Conservation (phyloP, 306 rosid genomes). For the Malus sieversii region DNA sequence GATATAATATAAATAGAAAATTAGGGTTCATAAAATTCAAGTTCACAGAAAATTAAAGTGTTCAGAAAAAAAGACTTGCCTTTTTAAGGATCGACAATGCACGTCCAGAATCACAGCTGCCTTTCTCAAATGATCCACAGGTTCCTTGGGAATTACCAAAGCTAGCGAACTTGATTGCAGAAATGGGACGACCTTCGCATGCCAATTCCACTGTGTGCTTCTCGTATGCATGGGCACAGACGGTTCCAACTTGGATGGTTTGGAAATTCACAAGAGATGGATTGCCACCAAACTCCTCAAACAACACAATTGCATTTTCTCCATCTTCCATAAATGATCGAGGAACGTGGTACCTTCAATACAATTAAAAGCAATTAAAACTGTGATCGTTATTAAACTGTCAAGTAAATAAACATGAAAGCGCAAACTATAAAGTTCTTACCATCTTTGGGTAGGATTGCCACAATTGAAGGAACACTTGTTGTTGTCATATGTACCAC, state of each 20-base stretch:
- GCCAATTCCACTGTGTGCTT: constrained; percentile 28
- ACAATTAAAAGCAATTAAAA: not conserved
- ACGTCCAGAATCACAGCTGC: constrained; percentile 24
- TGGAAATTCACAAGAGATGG: constrained; percentile 34
- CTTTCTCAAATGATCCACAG: constrained; percentile 37
- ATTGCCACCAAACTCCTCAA: constrained; percentile 50
- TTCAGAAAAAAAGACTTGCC: not conserved
- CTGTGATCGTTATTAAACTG: not conserved
- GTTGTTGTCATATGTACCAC: constrained; percentile 24
- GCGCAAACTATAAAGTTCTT: not conserved
- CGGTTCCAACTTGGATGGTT: constrained; percentile 17
- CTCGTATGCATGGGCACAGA: constrained; percentile 34
- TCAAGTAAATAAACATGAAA: not conserved
- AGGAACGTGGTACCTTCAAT: constrained; percentile 46
- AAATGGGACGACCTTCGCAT: constrained; percentile 30
- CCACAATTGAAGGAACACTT: constrained; percentile 54
- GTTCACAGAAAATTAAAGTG: not conserved
- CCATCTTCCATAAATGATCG: constrained; percentile 31
- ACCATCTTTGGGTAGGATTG: constrained; percentile 45
- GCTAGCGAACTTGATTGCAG: constrained; percentile 38
- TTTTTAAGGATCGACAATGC: constrained; percentile 18
- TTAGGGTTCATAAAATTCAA: not conserved
- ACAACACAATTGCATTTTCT: constrained; percentile 37
- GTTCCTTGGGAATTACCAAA: constrained; percentile 41
- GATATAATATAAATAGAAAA: not conserved